A percentile compares a stretch with the other conserved stretches of the same genome.
Evolutionary conservation across 768 basidiomycete species (phyloP).

Genomic region (Sarcomyxa edulis): DNA sequence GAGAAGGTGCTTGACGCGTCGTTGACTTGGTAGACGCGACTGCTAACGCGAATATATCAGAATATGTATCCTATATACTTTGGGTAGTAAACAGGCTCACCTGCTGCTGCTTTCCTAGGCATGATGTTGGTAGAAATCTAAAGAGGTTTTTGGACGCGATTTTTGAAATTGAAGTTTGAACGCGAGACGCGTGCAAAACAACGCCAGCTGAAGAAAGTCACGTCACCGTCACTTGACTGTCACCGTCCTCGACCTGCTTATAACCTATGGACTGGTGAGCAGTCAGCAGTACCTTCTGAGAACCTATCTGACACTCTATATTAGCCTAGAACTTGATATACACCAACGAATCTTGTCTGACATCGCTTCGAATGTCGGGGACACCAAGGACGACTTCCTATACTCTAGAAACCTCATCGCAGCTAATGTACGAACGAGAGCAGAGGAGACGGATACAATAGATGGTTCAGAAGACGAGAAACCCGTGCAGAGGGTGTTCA

Average conservation of each 20-base stretch:
- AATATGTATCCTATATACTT: not conserved
- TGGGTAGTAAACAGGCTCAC: not conserved
- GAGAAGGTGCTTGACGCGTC: not conserved
- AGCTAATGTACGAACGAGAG: slow-evolving; percentile 49
- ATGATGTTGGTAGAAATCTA: not conserved
- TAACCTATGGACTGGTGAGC: slow-evolving; percentile 46
- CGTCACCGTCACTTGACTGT: too few relatives aligned
- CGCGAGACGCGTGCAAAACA: too few relatives aligned
- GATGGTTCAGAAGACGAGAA: slow-evolving; percentile 25
- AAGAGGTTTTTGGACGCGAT: not conserved
- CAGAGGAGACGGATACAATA: slow-evolving; percentile 16
- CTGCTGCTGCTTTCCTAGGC: not conserved
- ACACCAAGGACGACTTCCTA: slow-evolving; percentile 38
- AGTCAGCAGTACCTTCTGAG: not conserved
- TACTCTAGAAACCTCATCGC: slow-evolving; percentile 54
- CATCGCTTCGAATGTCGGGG: slow-evolving; percentile 54
- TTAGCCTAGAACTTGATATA: slow-evolving; percentile 73
- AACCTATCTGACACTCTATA: slow-evolving; percentile 5
- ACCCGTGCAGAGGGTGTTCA: slow-evolving; percentile 38
- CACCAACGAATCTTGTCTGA: slow-evolving; percentile 73
- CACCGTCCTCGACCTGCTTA: too few relatives aligned
- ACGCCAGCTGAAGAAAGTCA: too few relatives aligned
- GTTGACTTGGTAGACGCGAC: not conserved
- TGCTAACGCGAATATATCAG: not conserved
- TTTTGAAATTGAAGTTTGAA: too few relatives aligned